A percentile compares a stretch with the other conserved stretches of the same genome.
phyloP scores from a whole-genome alignment of 2,329 filamentous ascomycete species.

The Botrytis paeoniae region DNA sequence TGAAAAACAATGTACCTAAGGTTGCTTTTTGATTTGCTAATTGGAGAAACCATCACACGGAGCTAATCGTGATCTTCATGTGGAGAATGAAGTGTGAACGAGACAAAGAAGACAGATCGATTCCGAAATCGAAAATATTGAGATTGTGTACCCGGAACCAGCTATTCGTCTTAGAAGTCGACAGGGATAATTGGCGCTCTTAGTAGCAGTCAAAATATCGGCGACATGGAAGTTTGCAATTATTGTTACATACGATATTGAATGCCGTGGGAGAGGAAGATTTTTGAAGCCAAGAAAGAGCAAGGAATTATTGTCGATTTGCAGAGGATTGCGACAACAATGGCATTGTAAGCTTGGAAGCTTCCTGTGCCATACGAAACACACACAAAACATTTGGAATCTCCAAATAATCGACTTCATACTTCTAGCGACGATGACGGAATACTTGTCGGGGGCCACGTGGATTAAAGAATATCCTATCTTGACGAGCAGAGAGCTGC shows the following conservation, averaged over 20 bases:
- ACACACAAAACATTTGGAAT: not conserved
- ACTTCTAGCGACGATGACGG: not conserved
- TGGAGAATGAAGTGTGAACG: not conserved
- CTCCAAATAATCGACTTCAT: not conserved
- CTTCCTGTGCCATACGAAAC: not conserved
- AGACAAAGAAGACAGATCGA: not conserved
- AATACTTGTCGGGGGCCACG: not conserved
- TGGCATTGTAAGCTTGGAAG: not conserved
- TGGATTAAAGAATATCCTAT: not conserved
- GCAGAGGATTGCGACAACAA: not conserved
- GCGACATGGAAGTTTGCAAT: not conserved
- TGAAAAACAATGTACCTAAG: not conserved
- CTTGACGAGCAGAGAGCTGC: not conserved
- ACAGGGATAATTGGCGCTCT: not conserved
- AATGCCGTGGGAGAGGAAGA: not conserved
- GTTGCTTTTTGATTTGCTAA: not conserved
- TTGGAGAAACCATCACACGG: not conserved
- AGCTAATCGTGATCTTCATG: no score
- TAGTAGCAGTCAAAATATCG: not conserved
- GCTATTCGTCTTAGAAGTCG: not conserved
- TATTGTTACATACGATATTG: not conserved
- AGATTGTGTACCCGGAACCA: not conserved
- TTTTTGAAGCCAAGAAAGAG: not conserved
- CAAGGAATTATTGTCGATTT: not conserved
- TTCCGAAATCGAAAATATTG: not conserved